A percentile compares a stretch with the other conserved stretches of the same genome.
Conservation (phyloP, 495 filamentous ascomycete species). For the Annulohypoxylon stygium region DNA sequence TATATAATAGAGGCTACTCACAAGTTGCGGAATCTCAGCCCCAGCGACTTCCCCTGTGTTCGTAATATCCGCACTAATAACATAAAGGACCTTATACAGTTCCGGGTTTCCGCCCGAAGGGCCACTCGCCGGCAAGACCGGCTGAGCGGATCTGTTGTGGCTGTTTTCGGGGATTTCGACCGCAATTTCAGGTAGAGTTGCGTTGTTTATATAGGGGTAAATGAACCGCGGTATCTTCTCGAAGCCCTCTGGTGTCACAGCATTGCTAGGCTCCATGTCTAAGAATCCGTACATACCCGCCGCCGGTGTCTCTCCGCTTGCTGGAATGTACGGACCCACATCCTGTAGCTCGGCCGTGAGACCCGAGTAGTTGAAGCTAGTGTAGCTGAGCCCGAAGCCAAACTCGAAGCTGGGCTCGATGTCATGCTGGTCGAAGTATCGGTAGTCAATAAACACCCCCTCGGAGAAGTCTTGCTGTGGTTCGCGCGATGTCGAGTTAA, state of each 20-base stretch:
- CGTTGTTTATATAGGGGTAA: constrained; percentile 55
- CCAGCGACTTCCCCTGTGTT: constrained; percentile 67
- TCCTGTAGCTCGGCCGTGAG: constrained; percentile 40
- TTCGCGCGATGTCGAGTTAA: constrained; percentile 45
- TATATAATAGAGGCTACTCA: constrained; percentile 53
- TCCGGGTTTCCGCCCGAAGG: constrained; percentile 83
- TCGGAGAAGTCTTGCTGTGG: constrained; percentile 61
- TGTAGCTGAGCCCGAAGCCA: constrained; percentile 65
- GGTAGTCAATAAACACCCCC: constrained; percentile 67
- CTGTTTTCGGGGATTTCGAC: constrained; percentile 71
- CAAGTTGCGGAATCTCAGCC: constrained; percentile 70
- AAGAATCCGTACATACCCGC: constrained; percentile 53
- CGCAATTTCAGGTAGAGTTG: constrained; percentile 46
- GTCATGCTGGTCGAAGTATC: constrained; percentile 61
- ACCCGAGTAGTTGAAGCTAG: constrained; percentile 55
- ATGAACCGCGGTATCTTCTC: constrained; percentile 56
- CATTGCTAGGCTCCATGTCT: constrained; percentile 47
- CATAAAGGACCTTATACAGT: constrained; percentile 60
- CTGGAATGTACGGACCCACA: constrained; percentile 35
- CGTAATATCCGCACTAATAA: constrained; percentile 60
- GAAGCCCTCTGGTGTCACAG: constrained; percentile 55
- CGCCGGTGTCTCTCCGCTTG: constrained; percentile 43
- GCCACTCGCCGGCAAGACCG: constrained; percentile 73
- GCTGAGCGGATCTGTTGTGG: constrained; percentile 75
- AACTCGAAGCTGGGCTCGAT: constrained; percentile 64